phyloP scores from a whole-genome alignment of 1,139 yeast species.

The Geotrichum europaeum region DNA sequence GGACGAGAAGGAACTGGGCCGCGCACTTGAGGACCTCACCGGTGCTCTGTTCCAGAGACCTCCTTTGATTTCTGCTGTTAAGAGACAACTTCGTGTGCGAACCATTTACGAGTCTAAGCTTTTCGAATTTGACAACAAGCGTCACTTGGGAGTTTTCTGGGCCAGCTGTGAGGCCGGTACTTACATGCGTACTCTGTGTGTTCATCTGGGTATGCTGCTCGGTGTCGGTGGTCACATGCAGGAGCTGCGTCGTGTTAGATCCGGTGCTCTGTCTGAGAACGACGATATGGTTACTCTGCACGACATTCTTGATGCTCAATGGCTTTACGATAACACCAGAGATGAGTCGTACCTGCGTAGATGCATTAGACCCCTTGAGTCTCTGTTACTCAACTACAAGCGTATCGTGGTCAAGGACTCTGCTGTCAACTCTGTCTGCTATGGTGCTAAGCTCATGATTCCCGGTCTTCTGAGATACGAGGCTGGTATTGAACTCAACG shows the following conservation, averaged over 20 bases:
- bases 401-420: slow-evolving; percentile 97
- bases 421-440: slow-evolving; percentile 97
- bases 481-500: slow-evolving; percentile 94
- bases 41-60: slow-evolving; percentile 99
- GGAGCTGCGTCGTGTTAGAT: slow-evolving; percentile 97
- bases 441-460: slow-evolving; percentile 98
- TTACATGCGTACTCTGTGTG: slow-evolving; percentile 98
- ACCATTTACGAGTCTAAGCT: slow-evolving; percentile 94
- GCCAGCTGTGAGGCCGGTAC: slow-evolving; percentile 99
- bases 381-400: slow-evolving; percentile 88
- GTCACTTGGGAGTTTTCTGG: slow-evolving; percentile 98
- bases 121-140: slow-evolving; percentile 92
- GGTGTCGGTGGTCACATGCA: slow-evolving; percentile 99
- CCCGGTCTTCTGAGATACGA: slow-evolving; percentile 97
- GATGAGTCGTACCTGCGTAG: slow-evolving; percentile 94
- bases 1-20: slow-evolving; percentile 84
- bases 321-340: slow-evolving; percentile 94
- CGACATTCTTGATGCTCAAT: slow-evolving; percentile 96
- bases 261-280: slow-evolving; percentile 88
- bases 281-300: slow-evolving; percentile 93
- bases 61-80: slow-evolving; percentile 96
- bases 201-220: slow-evolving; percentile 93
- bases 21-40: slow-evolving; percentile 86
- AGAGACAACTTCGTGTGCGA: slow-evolving; percentile 97
- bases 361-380: slow-evolving; percentile 91